Base-by-base conservation (phyloP, 2,329 filamentous ascomycete species). In the Pseudocercospora vitis region DNA sequence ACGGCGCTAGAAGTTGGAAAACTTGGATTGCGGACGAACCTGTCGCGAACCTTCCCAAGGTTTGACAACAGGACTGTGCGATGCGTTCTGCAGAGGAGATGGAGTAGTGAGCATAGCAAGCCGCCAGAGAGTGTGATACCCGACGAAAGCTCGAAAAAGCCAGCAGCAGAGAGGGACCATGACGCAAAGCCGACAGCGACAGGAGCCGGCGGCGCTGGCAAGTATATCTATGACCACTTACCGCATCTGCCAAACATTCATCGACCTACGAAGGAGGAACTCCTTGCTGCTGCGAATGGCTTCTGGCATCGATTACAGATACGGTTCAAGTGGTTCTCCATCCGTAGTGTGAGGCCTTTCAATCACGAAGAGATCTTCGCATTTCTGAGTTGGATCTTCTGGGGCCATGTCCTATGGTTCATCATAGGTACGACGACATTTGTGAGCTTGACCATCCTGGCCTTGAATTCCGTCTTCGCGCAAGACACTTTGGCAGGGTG, bases 361-460 rank as follows among this genome's bases (percentile, higher is more conserved):
- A 99, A 95, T 71, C 82, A 87, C 18, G 94, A 99, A 70, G 94
- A 99, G 74, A 96, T 96, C 78, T 89, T 91, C 40, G 94, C 94
- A 3, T 92, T 99, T 59, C 84, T 90, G 49, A 97, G 94, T 2
- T 97, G 92, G 92, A 87, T 99, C 58, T 81, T 97, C 58, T 80
- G 96, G 50, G 94, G 92, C 0, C 94, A 99, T 71, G 78, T 99
- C 7, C 82, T 96, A 8, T 99, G 94, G 94, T 83, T 99, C 63
- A 81, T 97, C n/a, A 81, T 97, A 24, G 94, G 94, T 50, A 99
- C 94, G 0, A 99, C 94, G 0, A 97, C 94, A 0, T 99, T 99
- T 72, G 91, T 97, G 71, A 96, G 92, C 4, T 76, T 97, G 51
- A 75, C 92, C 14, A 95, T 99, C 50, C 82, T 96, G 61, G 83